Base-by-base conservation (phyloP, 768 basidiomycete species). In the Mrakia frigida region DNA sequence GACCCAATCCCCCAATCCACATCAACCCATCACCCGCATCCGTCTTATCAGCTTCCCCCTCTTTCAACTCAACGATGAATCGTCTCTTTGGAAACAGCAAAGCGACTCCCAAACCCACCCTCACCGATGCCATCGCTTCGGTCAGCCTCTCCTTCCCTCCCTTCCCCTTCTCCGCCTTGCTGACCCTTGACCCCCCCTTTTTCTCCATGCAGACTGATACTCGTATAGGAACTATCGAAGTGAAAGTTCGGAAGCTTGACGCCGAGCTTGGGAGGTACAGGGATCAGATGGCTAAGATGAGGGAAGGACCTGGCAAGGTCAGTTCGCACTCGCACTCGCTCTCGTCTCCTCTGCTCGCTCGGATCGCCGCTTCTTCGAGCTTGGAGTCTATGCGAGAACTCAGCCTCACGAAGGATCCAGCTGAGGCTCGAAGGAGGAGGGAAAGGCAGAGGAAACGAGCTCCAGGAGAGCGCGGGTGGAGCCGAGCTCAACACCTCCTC, bases 201-300 rank as follows among this genome's bases (percentile, higher is more conserved):
- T 37, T 56, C 2, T 14, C 9, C 25, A 53, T 33, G 63, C 79
- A 97, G 94, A 97, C 94, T 82, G 95, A 98, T 82, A 83, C 88
- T 0, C 89, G 95, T 73, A 87, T 93, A 83, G 89, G 90, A 37
- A 89, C 91, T 18, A 92, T 97, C 78, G 94, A 99, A 83, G 95
- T 98, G 82, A 99, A 98, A 86, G 86, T 99, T 80, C 91, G 91
- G 85, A 99, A 98, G 83, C 87, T 99, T 39, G 95, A 98, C 81
- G 95, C 90, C 7, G 97, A 99, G 82, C 88, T 99, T 28, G 87
- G 86, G 68, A 87, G 92, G 53, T 98, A 97, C 86, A 94, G 94
- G 84, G 93, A 95, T 74, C 97, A 98, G 85, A 93, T 99, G 92
- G 87, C 89, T 80, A 96, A 93, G 84, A 86, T 99, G 82, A 87